These are phyloP conservation scores for Wilhelminamyces savonicus DNA, from an alignment of 805 yeast species.

Conservation along the genomic window DNA sequence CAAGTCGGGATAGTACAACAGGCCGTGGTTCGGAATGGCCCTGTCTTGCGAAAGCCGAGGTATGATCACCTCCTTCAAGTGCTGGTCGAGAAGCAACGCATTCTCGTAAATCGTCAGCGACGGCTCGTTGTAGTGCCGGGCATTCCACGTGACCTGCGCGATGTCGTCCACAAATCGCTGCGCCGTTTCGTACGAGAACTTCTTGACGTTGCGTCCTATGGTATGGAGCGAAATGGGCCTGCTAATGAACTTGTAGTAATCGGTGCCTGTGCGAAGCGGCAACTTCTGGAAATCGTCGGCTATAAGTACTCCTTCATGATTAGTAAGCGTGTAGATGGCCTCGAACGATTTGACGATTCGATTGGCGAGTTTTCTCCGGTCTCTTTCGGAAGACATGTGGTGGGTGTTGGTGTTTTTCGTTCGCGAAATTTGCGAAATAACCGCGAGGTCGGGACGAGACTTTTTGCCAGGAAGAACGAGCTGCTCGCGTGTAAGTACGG, in stretches of 20 bases:
- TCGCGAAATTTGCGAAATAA: too few species aligned
- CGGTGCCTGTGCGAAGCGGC: constrained; percentile 67
- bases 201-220: constrained; percentile 54
- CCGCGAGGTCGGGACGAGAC: too few species aligned
- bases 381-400: constrained; percentile 23
- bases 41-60: constrained; percentile 43
- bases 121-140: constrained; percentile 73
- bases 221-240: constrained; percentile 79
- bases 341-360: constrained; percentile 29
- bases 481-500: too few species aligned
- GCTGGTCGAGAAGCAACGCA: constrained; percentile 55
- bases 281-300: constrained; percentile 60
- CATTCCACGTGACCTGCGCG: constrained; percentile 86
- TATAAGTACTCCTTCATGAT: constrained; percentile 38
- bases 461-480: too few species aligned
- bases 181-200: constrained; percentile 48
- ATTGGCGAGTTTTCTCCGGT: constrained; percentile 29
- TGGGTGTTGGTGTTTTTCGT: too few species aligned
- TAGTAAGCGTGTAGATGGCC: constrained; percentile 33
- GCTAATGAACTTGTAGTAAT: constrained; percentile 72
- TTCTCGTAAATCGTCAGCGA: constrained; percentile 61
- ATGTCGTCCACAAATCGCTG: constrained; percentile 71
- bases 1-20: constrained; percentile 51
- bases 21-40: constrained; percentile 24
- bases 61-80: constrained; percentile 39